Evolutionary conservation across 148 eudicot genomes (phyloP).

Genomic region (Cornus controversa): DNA sequence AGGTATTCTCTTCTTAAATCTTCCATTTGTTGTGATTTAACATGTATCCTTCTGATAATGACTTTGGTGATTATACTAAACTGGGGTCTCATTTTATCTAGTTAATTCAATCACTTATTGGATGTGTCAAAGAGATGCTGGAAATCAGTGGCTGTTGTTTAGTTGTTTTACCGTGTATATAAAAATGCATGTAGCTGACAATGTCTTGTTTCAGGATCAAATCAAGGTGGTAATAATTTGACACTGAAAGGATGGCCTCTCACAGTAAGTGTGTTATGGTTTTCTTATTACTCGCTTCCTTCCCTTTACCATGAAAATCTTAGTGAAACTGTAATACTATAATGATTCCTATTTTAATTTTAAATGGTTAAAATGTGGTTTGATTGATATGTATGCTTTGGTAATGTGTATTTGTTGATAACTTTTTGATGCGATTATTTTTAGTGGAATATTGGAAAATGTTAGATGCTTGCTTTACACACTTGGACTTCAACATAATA

Average conservation of each 20-base stretch:
- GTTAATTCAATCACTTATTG: neutral
- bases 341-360: neutral
- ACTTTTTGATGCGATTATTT: neutral
- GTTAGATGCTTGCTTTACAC: neutral
- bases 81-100: conserved; percentile 1
- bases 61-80: neutral
- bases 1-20: conserved; percentile 30
- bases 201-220: conserved; percentile 49
- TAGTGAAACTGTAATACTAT: neutral
- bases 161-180: neutral
- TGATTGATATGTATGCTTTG: neutral
- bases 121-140: neutral
- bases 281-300: neutral
- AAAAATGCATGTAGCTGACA: conserved; percentile 22
- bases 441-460: too few relatives aligned
- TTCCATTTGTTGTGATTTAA: neutral
- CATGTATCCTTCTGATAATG: neutral
- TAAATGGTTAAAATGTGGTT: neutral
- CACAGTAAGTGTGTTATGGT: conserved; percentile 44
- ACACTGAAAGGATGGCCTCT: conserved; percentile 87
- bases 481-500: neutral
- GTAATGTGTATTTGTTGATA: neutral
- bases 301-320: neutral
- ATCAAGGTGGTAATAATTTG: conserved; percentile 60
- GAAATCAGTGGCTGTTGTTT: neutral